Conservation (phyloP, 306 rosid genomes). For the Dalbergia cultrata region DNA sequence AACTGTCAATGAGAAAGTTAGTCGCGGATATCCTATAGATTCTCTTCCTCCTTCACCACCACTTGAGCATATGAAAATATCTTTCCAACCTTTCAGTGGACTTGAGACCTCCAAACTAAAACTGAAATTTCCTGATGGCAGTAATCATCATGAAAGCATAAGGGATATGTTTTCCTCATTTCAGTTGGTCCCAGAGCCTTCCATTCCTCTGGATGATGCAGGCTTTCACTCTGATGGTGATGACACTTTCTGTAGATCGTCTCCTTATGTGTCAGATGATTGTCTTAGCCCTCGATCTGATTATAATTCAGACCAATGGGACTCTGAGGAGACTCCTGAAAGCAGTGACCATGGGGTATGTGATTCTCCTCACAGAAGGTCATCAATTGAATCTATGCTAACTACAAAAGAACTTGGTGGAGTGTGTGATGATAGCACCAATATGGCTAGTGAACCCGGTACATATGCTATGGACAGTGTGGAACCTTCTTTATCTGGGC, state of each 20-base stretch:
- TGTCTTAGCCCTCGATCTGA: constrained; percentile 75
- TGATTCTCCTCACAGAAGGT: constrained; percentile 61
- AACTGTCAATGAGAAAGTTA: constrained; percentile 57
- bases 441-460: constrained; percentile 50
- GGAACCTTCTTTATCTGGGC: constrained; percentile 63
- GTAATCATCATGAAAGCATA: constrained; percentile 62
- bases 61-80: constrained; percentile 93
- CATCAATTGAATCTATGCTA: constrained; percentile 60
- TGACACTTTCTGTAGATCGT: constrained; percentile 95
- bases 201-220: constrained; percentile 67
- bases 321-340: constrained; percentile 69
- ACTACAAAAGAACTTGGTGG: constrained; percentile 54
- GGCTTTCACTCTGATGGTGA: constrained; percentile 76
- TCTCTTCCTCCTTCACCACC: constrained; percentile 92
- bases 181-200: constrained; percentile 83
- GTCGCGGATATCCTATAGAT: constrained; percentile 55
- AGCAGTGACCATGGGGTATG: constrained; percentile 57
- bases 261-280: constrained; percentile 80
- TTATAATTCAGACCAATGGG: constrained; percentile 89
- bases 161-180: constrained; percentile 83
- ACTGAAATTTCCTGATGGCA: constrained; percentile 82
- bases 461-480: constrained; percentile 44
- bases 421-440: constrained; percentile 47
- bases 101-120: constrained; percentile 75
- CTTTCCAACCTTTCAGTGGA: constrained; percentile 78